Conservation (phyloP, 257 asterid species). For the Mentha longifolia region DNA sequence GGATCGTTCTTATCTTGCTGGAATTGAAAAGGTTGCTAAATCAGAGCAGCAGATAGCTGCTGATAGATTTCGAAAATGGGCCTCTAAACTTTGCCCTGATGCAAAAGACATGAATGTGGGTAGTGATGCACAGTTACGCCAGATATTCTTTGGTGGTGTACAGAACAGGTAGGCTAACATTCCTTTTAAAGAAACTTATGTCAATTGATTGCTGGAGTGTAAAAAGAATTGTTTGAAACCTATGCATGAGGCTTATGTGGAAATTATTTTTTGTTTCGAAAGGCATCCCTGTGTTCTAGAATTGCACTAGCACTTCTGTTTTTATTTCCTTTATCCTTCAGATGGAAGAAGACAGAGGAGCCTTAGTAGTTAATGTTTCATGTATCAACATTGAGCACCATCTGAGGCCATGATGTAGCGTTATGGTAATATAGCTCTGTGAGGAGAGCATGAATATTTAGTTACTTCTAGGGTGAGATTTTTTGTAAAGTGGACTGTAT, state of each 20-base stretch:
- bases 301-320: not conserved
- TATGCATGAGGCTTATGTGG: slow-evolving; percentile 13
- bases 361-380: too few species aligned
- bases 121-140: slow-evolving; percentile 92
- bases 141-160: slow-evolving; percentile 87
- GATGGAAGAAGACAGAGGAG: too few species aligned
- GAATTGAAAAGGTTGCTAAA: slow-evolving; percentile 85
- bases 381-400: too few species aligned
- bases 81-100: slow-evolving; percentile 82
- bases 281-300: not conserved
- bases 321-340: not conserved
- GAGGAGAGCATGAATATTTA: too few species aligned
- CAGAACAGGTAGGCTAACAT: slow-evolving; percentile 68
- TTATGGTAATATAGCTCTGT: too few species aligned
- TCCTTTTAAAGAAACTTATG: not conserved
- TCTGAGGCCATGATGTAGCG: too few species aligned
- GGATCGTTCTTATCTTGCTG: slow-evolving; percentile 87
- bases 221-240: slow-evolving; percentile 9
- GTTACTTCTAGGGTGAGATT: too few species aligned
- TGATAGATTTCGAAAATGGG: slow-evolving; percentile 91
- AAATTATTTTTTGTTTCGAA: not conserved
- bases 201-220: not conserved
- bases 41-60: slow-evolving; percentile 85
- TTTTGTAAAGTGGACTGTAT: too few species aligned
- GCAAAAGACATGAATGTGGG: slow-evolving; percentile 92